Evolutionary conservation across 345 rosid species (phyloP), one percentile per base, ranked within the genome.

Genomic region (Punica granatum): DNA sequence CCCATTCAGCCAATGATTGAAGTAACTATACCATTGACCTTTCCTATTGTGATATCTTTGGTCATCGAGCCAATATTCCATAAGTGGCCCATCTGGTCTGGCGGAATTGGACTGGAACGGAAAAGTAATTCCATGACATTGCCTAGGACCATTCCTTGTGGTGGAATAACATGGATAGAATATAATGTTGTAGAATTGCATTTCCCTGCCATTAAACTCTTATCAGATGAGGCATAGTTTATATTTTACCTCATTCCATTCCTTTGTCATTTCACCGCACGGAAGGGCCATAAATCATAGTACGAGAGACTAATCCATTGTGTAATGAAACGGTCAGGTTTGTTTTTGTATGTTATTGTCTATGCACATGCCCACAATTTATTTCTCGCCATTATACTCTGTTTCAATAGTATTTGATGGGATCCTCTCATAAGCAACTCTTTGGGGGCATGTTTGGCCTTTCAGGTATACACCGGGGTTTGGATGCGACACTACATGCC

Each of bases 401-500:
- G 19, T 19, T 37, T 26, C 5, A 21, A 7, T 34, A 51, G 46
- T 12, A 46, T 14, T 11, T 18, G 12, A 3, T 12, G 13, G 59
- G 3, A 19, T 67, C 30, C 32, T 68, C 51, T 66, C 0, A 49
- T 31, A 56, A 43, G 53, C 61, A 35, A 60, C 16, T 35, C 60
- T 54, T 9, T 39, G 35, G 30, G 37, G 25, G 35, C 69, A 14
- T 37, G 46, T 32, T 16, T 59, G 64, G 70, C 60, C 39, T 37
- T 67, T 23, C 81, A 94, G 99, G 99, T 94, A 53, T 94, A 89
- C 69, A 86, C 84, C 0, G 99, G 99, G 44, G 90, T 69, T 69
- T 94, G 98, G 99, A 78, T 94, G 76, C 79, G 98, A 70, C 97
- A 82, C 73, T 94, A 89, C 71, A 78, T 71, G 63, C 96, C 97